Evolutionary conservation across 208 protist species (phyloP).

Genomic region (Leishmania tropica): DNA sequence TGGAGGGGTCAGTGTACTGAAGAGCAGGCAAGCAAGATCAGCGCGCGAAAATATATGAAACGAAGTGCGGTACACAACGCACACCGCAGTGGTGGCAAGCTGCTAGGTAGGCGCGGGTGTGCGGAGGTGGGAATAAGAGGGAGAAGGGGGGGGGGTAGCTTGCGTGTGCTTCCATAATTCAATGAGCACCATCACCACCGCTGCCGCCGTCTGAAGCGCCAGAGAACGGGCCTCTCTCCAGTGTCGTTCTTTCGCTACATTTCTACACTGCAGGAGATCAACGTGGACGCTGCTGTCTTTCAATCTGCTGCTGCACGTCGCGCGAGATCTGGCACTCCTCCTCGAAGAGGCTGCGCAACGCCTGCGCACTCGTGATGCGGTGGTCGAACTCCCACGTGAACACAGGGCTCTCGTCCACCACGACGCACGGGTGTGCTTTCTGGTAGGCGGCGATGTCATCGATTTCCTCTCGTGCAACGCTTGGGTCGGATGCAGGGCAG

Average conservation of each 20-base stretch:
- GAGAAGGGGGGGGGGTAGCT: not conserved
- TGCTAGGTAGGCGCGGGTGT: not conserved
- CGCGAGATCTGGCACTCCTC: slow-evolving; percentile 33
- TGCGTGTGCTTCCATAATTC: not conserved
- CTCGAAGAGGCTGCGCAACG: slow-evolving; percentile 40
- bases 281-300: slow-evolving; percentile 2
- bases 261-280: not conserved
- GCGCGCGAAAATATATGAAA: not conserved
- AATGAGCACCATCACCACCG: not conserved
- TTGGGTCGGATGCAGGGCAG: slow-evolving; percentile 10
- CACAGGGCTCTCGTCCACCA: slow-evolving; percentile 29
- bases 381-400: slow-evolving; percentile 66
- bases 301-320: slow-evolving; percentile 21
- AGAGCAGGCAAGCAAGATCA: not conserved
- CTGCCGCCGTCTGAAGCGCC: not conserved
- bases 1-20: not conserved
- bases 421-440: slow-evolving; percentile 25
- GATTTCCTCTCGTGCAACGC: slow-evolving; percentile 18
- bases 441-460: slow-evolving; percentile 32
- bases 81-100: not conserved
- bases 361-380: slow-evolving; percentile 38
- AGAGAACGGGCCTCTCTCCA: not conserved
- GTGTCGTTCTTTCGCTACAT: not conserved
- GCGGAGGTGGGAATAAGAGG: too few relatives aligned
- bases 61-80: not conserved